These are phyloP conservation scores for Beauveria sp. DNA, from an alignment of 2,329 filamentous ascomycete genomes.

Conservation along the genomic window DNA sequence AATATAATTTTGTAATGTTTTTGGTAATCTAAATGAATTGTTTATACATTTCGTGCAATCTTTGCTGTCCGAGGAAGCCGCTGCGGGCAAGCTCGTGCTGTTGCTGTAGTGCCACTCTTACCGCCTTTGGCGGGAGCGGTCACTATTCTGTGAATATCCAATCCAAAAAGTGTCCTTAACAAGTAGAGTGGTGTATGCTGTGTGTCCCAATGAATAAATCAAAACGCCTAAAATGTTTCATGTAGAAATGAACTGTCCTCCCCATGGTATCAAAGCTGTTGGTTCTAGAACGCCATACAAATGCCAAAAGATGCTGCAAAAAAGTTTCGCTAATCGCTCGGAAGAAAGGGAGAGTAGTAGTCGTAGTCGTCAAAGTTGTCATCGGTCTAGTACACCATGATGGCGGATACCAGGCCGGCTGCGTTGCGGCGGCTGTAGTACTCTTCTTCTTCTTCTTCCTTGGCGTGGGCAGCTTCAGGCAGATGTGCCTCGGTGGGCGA, in stretches of 20 bases:
- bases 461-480: constrained; percentile 40
- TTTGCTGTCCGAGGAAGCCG: background rate
- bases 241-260: too few relatives aligned
- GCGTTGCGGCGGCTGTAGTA: constrained; percentile 47
- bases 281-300: constrained; percentile 6
- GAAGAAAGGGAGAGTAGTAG: background rate
- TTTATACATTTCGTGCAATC: background rate
- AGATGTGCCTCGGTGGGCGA: constrained; percentile 55
- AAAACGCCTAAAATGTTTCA: background rate
- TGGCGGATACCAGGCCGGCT: constrained; percentile 43
- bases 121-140: background rate
- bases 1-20: background rate
- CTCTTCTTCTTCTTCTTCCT: constrained; percentile 39
- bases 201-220: background rate
- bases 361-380: background rate
- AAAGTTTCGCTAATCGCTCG: background rate
- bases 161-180: background rate
- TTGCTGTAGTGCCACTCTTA: background rate
- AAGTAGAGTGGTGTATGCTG: constrained; percentile 3
- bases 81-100: background rate
- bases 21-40: background rate
- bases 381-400: constrained; percentile 45
- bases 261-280: background rate
- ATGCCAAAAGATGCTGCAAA: constrained; percentile 10
- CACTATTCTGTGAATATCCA: too few relatives aligned